Percentiles rank a stretch among this genome's conserved stretches.
phyloP scores from a whole-genome alignment of 768 basidiomycete species.

The Kwoniella europaea region DNA sequence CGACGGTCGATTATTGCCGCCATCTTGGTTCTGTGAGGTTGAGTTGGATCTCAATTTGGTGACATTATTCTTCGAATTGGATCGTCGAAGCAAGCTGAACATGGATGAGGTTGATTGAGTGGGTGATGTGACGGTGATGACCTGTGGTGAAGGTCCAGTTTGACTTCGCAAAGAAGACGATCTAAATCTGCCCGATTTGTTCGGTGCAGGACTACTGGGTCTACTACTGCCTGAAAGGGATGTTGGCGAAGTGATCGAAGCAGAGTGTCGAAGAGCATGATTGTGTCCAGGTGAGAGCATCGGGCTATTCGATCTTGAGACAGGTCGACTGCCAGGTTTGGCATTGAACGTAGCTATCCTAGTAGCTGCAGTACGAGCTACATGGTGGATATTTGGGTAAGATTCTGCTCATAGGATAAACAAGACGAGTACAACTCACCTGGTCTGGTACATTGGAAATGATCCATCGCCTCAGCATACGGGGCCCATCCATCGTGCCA shows the following conservation, averaged over 20 bases:
- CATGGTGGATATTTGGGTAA: not conserved
- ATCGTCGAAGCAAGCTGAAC: constrained; percentile 25
- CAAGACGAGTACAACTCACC: constrained; percentile 20
- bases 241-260: constrained; percentile 21
- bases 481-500: constrained; percentile 49
- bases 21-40: not conserved
- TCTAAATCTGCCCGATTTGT: constrained; percentile 10
- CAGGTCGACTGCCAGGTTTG: constrained; percentile 25
- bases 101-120: constrained; percentile 7
- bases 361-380: constrained; percentile 27
- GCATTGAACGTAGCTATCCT: constrained; percentile 38
- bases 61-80: constrained; percentile 15
- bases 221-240: not conserved
- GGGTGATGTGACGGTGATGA: constrained; percentile 10
- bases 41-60: constrained; percentile 5
- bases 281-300: constrained; percentile 3
- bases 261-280: constrained; percentile 28
- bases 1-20: constrained; percentile 4
- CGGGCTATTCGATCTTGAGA: constrained; percentile 18
- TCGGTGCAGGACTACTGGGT: constrained; percentile 11
- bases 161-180: constrained; percentile 17
- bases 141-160: constrained; percentile 1
- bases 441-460: constrained; percentile 42
- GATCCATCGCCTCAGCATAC: constrained; percentile 48
- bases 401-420: no score